Evolutionary conservation across 2,329 filamentous ascomycete genomes (phyloP), one percentile per base, ranked within the genome.

Genomic region (Colletotrichum tofieldiae): DNA sequence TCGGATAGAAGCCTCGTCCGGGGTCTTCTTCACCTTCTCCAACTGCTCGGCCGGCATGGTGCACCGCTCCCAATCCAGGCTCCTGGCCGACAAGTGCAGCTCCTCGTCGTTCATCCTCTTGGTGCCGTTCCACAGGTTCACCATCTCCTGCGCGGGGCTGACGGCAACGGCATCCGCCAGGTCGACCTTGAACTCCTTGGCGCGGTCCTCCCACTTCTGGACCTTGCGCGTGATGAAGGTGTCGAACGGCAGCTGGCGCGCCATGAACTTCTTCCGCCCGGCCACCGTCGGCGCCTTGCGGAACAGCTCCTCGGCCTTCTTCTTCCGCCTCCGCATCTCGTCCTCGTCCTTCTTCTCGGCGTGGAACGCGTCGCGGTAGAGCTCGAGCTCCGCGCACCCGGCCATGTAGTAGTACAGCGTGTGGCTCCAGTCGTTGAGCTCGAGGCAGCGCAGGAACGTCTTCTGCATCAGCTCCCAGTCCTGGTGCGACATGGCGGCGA

Each of bases 391-490:
- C 0, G 93, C 92, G 16, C 89, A 88, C 9, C 92, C 96, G 1
- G 93, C 93, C 75, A 97, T 93, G 82, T 95, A 98, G 79, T 94
- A 94, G 83, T 99, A 98, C 65, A 98, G 81, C 0, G 92, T 91
- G 64, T 95, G 94, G 67, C 93, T 95, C 96, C 96, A 98, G 76
- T 94, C 94, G 82, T 98, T 98, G 67, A 96, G 87, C 66, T 93
- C 91, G 14, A 94, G 85, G 75, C 93, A 95, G 75, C 89, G 80
- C 51, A 95, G 81, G 81, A 98, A 98, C 0, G 90, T 88, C 68
- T 92, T 87, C 3, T 93, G 90, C 81, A 93, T 95, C 5, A 91
- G 86, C 9, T 89, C 82, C 84, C 96, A 98, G 74, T 92, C 87
- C 80, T 97, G 93, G 23, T 92, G 83, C 77, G 93, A 95, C 90